phyloP scores from a whole-genome alignment of 305 asterid species.

The Ilex paraguariensis region DNA sequence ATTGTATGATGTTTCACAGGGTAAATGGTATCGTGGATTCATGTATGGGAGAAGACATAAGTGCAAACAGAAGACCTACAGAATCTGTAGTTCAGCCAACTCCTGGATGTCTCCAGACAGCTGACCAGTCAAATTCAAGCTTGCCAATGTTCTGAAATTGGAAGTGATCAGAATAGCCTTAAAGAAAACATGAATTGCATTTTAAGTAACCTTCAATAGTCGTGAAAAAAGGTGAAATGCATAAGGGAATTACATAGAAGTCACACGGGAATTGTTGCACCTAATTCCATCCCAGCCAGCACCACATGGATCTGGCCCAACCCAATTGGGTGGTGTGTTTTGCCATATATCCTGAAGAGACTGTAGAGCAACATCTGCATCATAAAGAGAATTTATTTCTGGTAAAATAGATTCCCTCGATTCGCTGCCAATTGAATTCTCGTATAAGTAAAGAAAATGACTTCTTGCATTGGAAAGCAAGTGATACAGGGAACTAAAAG shows the following conservation, averaged over 20 bases:
- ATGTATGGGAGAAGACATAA: not conserved
- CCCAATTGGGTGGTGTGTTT: slow-evolving; percentile 31
- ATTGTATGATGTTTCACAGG: not conserved
- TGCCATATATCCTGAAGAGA: slow-evolving; percentile 18
- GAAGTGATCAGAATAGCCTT: not conserved
- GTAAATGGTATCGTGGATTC: not conserved
- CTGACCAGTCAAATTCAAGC: slow-evolving; percentile 24
- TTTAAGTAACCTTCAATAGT: not conserved
- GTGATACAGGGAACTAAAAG: too few species aligned
- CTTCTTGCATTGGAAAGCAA: too few species aligned
- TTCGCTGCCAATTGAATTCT: too few species aligned
- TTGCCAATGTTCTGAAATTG: slow-evolving; percentile 27
- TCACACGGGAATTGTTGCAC: slow-evolving; percentile 23
- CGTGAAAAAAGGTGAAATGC: not conserved
- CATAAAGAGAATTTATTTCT: not conserved
- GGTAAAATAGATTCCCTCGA: not conserved
- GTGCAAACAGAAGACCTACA: slow-evolving; percentile 23
- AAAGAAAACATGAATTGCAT: not conserved
- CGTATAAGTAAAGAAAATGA: too few species aligned
- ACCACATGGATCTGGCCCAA: slow-evolving; percentile 27
- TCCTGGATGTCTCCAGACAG: slow-evolving; percentile 29
- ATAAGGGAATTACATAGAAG: slow-evolving; percentile 21
- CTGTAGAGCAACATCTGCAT: slow-evolving; percentile 21
- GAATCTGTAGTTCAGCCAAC: slow-evolving; percentile 27
- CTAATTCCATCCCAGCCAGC: slow-evolving; percentile 32